These are phyloP conservation scores for Fusarium illudens DNA, from an alignment of 2,329 filamentous ascomycete genomes.

Conservation along the genomic window DNA sequence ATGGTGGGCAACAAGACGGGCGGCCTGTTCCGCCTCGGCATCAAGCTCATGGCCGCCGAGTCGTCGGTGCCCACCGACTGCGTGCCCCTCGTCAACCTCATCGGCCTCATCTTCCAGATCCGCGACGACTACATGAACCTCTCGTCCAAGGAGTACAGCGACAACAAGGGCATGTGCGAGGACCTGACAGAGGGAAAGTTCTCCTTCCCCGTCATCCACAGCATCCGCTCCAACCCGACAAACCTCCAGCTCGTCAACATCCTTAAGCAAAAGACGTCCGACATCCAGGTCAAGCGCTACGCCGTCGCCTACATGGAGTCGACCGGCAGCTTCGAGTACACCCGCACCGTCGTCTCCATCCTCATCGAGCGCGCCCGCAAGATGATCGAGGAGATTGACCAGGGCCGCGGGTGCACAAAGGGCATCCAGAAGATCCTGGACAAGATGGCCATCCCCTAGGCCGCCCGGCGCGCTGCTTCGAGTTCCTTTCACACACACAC, in stretches of 20 bases:
- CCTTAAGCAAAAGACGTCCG: conserved; percentile 85
- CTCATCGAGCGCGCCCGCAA: conserved; percentile 70
- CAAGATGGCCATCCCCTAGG: conserved; percentile 60
- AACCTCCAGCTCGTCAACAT: conserved; percentile 90
- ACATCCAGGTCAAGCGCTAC: conserved; percentile 90
- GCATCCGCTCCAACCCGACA: conserved; percentile 77
- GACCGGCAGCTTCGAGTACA: conserved; percentile 91
- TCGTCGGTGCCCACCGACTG: conserved; percentile 68
- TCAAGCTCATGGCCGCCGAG: conserved; percentile 89
- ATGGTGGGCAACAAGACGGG: conserved; percentile 95
- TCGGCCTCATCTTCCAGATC: conserved; percentile 90
- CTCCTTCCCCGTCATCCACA: conserved; percentile 94
- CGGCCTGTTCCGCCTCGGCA: conserved; percentile 82
- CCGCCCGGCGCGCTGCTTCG: neutral
- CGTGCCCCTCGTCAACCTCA: conserved; percentile 82
- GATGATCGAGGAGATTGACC: conserved; percentile 71
- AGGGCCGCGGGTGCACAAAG: conserved; percentile 62
- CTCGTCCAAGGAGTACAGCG: conserved; percentile 74
- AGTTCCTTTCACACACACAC: neutral
- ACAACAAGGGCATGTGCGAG: conserved; percentile 94
- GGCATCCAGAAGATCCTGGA: conserved; percentile 74
- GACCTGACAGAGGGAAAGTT: conserved; percentile 98
- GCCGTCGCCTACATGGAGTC: conserved; percentile 90
- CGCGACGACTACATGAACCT: conserved; percentile 95
- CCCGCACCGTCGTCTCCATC: conserved; percentile 70